Conservation (phyloP, 129 eudicot genomes). For the Lactuca sativa region DNA sequence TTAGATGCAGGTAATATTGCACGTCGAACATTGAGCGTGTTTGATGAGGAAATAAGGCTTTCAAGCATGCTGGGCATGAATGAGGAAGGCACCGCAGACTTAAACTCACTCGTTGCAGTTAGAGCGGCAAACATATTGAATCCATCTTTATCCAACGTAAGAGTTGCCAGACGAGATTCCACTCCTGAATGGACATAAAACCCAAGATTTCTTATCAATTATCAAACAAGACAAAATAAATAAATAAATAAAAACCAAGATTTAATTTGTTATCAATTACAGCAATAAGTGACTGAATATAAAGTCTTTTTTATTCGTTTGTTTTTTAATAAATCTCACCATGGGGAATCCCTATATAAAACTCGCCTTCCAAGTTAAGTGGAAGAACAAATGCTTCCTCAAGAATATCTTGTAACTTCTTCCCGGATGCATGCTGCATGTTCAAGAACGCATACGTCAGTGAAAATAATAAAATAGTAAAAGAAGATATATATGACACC, state of each 20-base stretch:
- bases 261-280: too few relatives aligned
- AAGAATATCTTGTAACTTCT: conserved; percentile 83
- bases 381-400: conserved; percentile 90
- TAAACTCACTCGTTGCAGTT: conserved; percentile 29
- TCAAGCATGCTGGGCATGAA: conserved; percentile 46
- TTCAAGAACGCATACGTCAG: background rate
- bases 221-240: background rate
- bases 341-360: conserved; percentile 95
- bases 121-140: conserved; percentile 41
- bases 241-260: too few relatives aligned
- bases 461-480: background rate
- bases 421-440: conserved; percentile 81
- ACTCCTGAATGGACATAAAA: conserved; percentile 54
- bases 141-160: conserved; percentile 65
- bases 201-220: background rate
- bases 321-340: conserved; percentile 39
- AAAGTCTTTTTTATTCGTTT: too few relatives aligned
- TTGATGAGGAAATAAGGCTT: conserved; percentile 59
- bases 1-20: conserved; percentile 88
- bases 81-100: conserved; percentile 50
- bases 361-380: conserved; percentile 81
- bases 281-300: too few relatives aligned
- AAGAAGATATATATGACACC: background rate
- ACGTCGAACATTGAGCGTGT: conserved; percentile 60
- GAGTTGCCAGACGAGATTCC: conserved; percentile 89